phyloP scores from a whole-genome alignment of 805 yeast species.

The Blastobotrys americana region DNA sequence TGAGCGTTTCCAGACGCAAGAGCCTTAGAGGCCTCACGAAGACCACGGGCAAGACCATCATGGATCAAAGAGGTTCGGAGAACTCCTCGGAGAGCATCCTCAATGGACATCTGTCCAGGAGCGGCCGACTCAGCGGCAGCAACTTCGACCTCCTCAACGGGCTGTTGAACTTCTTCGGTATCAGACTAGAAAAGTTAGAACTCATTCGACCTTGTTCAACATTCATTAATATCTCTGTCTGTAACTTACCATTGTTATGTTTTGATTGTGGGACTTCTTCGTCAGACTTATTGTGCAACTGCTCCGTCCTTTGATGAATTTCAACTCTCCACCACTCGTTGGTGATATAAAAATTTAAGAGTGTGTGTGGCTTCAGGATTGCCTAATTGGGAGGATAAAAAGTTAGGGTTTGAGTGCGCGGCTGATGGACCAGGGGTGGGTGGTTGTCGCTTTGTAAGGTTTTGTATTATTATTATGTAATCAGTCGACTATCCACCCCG shows the following conservation, averaged over 20 bases:
- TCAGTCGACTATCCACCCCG: too few relatives aligned
- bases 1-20: conserved; percentile 96
- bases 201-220: background rate
- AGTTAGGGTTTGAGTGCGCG: background rate
- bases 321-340: conserved; percentile 1
- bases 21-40: conserved; percentile 99
- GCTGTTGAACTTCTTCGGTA: conserved; percentile 80
- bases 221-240: background rate
- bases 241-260: conserved; percentile 19
- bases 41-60: conserved; percentile 99
- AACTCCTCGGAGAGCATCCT: conserved; percentile 97
- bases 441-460: too few relatives aligned
- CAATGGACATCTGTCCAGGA: conserved; percentile 86
- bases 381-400: conserved; percentile 3
- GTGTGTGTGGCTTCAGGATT: conserved; percentile 4
- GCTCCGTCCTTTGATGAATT: conserved; percentile 29
- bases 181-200: conserved; percentile 52
- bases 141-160: conserved; percentile 75
- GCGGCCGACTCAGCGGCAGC: conserved; percentile 72
- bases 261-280: conserved; percentile 27
- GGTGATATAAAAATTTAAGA: conserved; percentile 1
- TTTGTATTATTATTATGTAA: too few relatives aligned
- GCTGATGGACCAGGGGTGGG: too few relatives aligned
- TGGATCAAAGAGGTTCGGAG: conserved; percentile 95
- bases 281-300: conserved; percentile 24